Percentiles rank a stretch among this genome's conserved stretches.
Conservation (phyloP, 169 alveolate species). For the Cystoisospora suis region DNA sequence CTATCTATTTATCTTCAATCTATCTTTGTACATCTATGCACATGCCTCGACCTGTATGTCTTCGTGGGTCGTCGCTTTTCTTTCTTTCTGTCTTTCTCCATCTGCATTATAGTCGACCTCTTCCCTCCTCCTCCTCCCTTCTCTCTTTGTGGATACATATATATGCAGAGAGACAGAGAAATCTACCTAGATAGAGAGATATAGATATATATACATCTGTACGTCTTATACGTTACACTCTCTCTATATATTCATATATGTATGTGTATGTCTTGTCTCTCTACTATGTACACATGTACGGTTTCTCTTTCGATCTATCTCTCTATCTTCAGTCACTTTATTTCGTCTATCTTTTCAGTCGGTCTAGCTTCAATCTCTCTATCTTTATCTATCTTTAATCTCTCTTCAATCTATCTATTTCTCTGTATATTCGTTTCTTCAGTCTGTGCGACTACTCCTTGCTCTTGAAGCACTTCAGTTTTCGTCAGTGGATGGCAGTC, state of each 20-base stretch:
- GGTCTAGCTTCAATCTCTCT: not conserved
- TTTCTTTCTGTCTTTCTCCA: no score
- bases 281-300: not conserved
- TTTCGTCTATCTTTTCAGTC: not conserved
- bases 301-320: not conserved
- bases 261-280: not conserved
- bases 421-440: not conserved
- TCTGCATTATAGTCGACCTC: not conserved
- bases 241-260: not conserved
- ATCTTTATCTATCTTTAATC: not conserved
- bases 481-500: no score
- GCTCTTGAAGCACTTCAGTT: no score
- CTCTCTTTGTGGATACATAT: not conserved
- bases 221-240: not conserved
- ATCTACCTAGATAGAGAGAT: not conserved
- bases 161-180: not conserved
- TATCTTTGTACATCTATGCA: no score
- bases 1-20: no score
- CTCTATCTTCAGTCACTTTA: not conserved
- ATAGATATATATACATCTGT: slow-evolving; percentile 1
- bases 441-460: no score
- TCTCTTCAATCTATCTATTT: not conserved
- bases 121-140: not conserved
- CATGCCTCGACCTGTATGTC: no score
- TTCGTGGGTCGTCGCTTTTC: no score